Evolutionary conservation across 495 filamentous ascomycete species (phyloP).

Genomic region (Gamarada debralockiae): DNA sequence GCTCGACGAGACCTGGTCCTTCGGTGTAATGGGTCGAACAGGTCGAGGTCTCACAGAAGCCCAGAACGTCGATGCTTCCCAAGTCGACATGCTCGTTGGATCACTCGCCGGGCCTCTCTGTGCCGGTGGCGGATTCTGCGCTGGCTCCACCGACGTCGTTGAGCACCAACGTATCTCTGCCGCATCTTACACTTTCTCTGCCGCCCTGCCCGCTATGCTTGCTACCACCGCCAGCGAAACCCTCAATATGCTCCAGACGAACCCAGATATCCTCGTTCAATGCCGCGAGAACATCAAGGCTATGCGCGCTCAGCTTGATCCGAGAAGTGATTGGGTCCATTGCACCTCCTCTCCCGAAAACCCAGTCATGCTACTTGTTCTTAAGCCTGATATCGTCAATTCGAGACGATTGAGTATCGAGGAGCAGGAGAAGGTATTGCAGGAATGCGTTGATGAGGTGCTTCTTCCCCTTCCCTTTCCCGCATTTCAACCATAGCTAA

Average conservation of each 20-base stretch:
- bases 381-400: conserved; percentile 80
- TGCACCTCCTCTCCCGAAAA: conserved; percentile 83
- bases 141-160: conserved; percentile 81
- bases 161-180: conserved; percentile 93
- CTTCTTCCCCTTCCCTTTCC: conserved; percentile 16
- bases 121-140: conserved; percentile 93
- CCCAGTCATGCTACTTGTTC: conserved; percentile 76
- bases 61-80: conserved; percentile 86
- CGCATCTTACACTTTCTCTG: conserved; percentile 89
- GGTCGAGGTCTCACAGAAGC: conserved; percentile 92
- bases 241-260: conserved; percentile 75
- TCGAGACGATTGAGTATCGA: conserved; percentile 59
- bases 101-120: conserved; percentile 87
- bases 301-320: conserved; percentile 85
- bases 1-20: conserved; percentile 95
- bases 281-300: conserved; percentile 78
- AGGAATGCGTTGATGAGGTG: conserved; percentile 94
- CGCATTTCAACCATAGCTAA: neutral
- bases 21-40: conserved; percentile 86
- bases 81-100: conserved; percentile 94
- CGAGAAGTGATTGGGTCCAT: conserved; percentile 84
- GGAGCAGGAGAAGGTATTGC: conserved; percentile 81
- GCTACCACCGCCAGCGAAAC: conserved; percentile 93
- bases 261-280: conserved; percentile 68
- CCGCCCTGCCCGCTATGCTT: conserved; percentile 87